Evolutionary conservation across 805 yeast genomes (phyloP).

Genomic region (Kregervanrija delftensis): DNA sequence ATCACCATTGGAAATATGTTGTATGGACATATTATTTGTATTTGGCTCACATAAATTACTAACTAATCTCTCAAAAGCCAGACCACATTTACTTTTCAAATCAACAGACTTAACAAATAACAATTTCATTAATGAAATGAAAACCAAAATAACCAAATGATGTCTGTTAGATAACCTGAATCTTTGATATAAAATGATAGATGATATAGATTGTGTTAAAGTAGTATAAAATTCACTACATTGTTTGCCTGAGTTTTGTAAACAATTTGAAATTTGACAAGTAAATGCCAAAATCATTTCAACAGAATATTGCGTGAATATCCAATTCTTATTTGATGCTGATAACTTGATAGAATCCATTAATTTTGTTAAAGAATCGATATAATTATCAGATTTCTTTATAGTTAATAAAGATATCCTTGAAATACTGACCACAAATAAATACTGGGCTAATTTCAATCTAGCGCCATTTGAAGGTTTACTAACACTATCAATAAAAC

Average conservation of each 20-base stretch:
- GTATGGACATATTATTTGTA: constrained; percentile 13
- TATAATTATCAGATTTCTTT: neutral
- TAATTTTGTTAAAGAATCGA: constrained; percentile 2
- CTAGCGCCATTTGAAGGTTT: constrained; percentile 1
- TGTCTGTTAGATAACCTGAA: constrained; percentile 64
- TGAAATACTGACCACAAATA: constrained; percentile 5
- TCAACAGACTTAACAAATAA: constrained; percentile 26
- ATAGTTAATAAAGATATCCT: constrained; percentile 1
- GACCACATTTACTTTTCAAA: constrained; percentile 30
- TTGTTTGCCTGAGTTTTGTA: constrained; percentile 2
- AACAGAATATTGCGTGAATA: constrained; percentile 56
- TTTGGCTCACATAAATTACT: constrained; percentile 72
- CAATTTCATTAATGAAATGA: constrained; percentile 45
- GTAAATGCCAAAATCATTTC: constrained; percentile 37
- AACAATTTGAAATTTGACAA: constrained; percentile 7
- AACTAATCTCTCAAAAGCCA: constrained; percentile 50
- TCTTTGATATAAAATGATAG: constrained; percentile 60
- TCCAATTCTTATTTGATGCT: constrained; percentile 46
- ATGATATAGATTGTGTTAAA: constrained; percentile 48
- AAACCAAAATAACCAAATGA: constrained; percentile 49
- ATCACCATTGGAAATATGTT: constrained; percentile 10
- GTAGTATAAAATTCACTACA: constrained; percentile 22
- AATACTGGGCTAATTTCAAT: neutral
- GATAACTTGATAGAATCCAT: constrained; percentile 32
- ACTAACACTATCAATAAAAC: constrained; percentile 2